Base-by-base conservation (phyloP, 2,329 filamentous ascomycete species). In the Ophiostoma quercus region DNA sequence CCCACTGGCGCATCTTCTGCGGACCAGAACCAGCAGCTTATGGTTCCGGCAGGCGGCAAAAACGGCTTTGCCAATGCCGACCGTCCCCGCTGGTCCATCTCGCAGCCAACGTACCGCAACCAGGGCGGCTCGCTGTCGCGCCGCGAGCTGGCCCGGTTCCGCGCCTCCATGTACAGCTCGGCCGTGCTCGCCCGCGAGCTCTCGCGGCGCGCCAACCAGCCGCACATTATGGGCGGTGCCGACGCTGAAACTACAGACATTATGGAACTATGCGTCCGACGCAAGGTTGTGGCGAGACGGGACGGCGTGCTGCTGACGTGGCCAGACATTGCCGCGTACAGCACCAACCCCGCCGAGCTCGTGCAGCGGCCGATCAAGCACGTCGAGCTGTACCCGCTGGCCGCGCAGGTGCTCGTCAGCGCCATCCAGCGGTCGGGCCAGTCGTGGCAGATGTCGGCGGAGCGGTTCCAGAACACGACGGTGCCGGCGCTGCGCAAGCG, bases 151-250 rank as follows among this genome's bases (percentile, higher is more conserved):
- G 90, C 91, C 19, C 88, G 92, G n/a, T 84, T 94, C 2, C 86
- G 88, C 70, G 87, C 92, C 0, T 83, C 96, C 9, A 86, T 97
- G 57, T 82, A 96, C 29, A 91, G 89, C 73, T 92, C 92, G 0
- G 94, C 93, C n/a, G 89, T 97, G 76, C 96, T 96, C 79, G 94
- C 94, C 0, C 88, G 88, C 75, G 92, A 95, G 76, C 91, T 97
- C 69, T 84, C 84, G 37, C 85, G 88, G 3, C 86, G 90, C 66
- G 88, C 90, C 3, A 80, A 88, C 63, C 82, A 83, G 47, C 76
- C 78, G 11, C 79, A 79, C 67, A 77, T 79, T 22, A 77, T 82
- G 0, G 78, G 80, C 19, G 34, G 5, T 34, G 34, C 34, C 34
- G 37, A 73, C 77, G 0, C 77, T 32, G 25, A 11, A 19, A 62